A percentile compares a stretch with the other conserved stretches of the same genome.
Evolutionary conservation across 495 filamentous ascomycete species (phyloP).

Genomic region (Articulospora tetracladia): DNA sequence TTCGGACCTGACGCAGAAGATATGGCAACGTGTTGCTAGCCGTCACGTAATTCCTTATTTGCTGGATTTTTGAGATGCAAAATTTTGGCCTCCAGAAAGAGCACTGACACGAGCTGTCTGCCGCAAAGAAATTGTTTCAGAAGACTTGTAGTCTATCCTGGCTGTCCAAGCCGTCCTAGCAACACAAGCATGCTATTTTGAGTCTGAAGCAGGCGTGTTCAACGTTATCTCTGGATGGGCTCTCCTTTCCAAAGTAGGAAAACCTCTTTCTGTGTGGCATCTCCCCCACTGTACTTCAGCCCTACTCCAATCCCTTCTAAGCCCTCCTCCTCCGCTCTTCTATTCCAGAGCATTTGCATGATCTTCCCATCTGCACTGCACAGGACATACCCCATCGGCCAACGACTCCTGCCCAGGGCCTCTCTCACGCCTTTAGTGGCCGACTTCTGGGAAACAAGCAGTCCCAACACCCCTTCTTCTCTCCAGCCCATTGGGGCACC

Average conservation of each 20-base stretch:
- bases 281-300: slow-evolving; percentile 39
- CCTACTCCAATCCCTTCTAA: slow-evolving; percentile 61
- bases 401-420: slow-evolving; percentile 59
- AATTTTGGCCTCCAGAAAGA: no score
- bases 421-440: slow-evolving; percentile 57
- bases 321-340: slow-evolving; percentile 56
- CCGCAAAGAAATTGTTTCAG: no score
- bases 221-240: slow-evolving; percentile 28
- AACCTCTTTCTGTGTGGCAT: slow-evolving; percentile 30
- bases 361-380: slow-evolving; percentile 46
- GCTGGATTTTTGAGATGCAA: no score
- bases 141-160: no score
- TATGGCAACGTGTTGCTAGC: no score
- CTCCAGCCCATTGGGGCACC: slow-evolving; percentile 68
- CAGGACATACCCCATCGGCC: slow-evolving; percentile 59
- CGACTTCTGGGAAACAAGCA: slow-evolving; percentile 49
- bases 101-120: no score
- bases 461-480: slow-evolving; percentile 52
- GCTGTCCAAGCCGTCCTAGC: no score
- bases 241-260: slow-evolving; percentile 56
- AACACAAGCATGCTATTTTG: no score
- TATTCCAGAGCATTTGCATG: slow-evolving; percentile 69
- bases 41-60: no score
- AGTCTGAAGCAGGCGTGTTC: no score
- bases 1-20: no score